Evolutionary conservation across 495 filamentous ascomycete species (phyloP).

Genomic region (Aspergillus ostianus): DNA sequence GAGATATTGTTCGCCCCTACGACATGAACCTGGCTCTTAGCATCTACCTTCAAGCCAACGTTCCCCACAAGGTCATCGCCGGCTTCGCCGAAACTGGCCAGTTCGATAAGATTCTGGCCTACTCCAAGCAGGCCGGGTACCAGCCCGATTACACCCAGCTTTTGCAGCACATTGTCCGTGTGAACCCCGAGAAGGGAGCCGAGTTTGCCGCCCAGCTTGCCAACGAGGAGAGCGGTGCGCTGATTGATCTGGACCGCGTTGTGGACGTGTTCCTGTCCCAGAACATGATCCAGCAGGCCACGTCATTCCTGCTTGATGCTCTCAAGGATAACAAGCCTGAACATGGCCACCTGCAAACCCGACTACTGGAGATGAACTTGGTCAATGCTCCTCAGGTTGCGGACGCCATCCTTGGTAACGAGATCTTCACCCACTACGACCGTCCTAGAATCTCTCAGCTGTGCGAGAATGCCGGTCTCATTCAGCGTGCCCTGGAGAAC

Average conservation of each 20-base stretch:
- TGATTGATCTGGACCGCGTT: slow-evolving; percentile 91
- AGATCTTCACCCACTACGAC: slow-evolving; percentile 97
- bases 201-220: slow-evolving; percentile 90
- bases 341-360: slow-evolving; percentile 88
- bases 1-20: slow-evolving; percentile 87
- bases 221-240: slow-evolving; percentile 75
- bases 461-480: slow-evolving; percentile 86
- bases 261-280: slow-evolving; percentile 97
- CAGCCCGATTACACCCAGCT: slow-evolving; percentile 88
- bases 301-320: slow-evolving; percentile 92
- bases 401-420: slow-evolving; percentile 93
- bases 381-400: slow-evolving; percentile 95
- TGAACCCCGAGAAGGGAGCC: slow-evolving; percentile 90
- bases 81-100: slow-evolving; percentile 93
- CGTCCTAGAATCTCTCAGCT: slow-evolving; percentile 80
- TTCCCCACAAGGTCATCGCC: slow-evolving; percentile 88
- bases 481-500: slow-evolving; percentile 89
- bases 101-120: slow-evolving; percentile 92
- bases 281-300: slow-evolving; percentile 96
- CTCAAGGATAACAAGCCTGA: slow-evolving; percentile 92
- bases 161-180: slow-evolving; percentile 85
- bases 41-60: slow-evolving; percentile 85
- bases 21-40: slow-evolving; percentile 79
- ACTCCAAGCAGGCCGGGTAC: slow-evolving; percentile 78
- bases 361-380: slow-evolving; percentile 96